Base-by-base conservation (phyloP, 306 rosid genomes). In the Oxytropis ochrocephala region DNA sequence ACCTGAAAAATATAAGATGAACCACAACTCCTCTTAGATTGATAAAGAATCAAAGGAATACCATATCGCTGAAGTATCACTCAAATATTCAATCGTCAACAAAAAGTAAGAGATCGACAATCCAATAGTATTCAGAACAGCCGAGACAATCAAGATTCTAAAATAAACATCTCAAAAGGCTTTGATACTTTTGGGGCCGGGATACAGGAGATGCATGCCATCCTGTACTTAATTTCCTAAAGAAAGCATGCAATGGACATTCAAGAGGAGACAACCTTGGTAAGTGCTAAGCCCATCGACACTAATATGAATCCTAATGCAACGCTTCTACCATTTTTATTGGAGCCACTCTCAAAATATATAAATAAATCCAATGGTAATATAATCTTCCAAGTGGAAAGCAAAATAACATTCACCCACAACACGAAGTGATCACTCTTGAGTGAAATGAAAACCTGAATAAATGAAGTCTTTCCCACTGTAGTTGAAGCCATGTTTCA, bases 391-490 rank as follows among this genome's bases (percentile, higher is more conserved):
- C 58, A 21, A 27, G 30, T 60, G 33, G 19, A 63, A 21, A 11
- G 29, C 29, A 24, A 43, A 52, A 35, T 39, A 7, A 48, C 11
- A 57, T 32, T 29, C 49, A 65, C 36, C 30, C 29, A 30, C 42
- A 76, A 60, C 8, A 32, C 14, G 18, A 48, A 73, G 6, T 11
- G 36, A 64, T 64, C 59, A 72, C 10, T 29, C 32, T 9, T 8
- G 27, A 46, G 59, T 51, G 62, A 75, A 60, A 69, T 42, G 70
- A 74, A 50, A 80, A 92, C 96, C 97, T 86, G 98, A 93, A 83
- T 88, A 93, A 18, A 93, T 81, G 74, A 90, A 75, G 80, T 93
- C 98, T 79, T 93, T 93, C 61, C 98, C 98, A 2, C 78, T 79
- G 82, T 93, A 93, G 87, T 83, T 86, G 73, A 90, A 93, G 64